Base-by-base conservation (phyloP, 2,329 filamentous ascomycete genomes). In the Akanthomyces muscarius region DNA sequence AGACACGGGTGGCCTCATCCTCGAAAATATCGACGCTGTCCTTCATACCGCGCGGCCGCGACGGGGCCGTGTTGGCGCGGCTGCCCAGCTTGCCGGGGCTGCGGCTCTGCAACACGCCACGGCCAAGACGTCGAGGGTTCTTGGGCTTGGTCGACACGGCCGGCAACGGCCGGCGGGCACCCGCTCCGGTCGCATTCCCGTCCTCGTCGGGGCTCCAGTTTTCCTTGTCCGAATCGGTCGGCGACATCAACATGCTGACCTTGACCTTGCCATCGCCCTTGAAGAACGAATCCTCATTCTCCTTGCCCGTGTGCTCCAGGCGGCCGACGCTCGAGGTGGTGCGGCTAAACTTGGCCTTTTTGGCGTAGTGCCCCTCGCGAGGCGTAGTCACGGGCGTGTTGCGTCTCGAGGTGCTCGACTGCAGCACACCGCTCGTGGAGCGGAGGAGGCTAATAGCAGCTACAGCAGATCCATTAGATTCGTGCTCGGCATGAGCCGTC, bases 141-240 rank as follows among this genome's bases (percentile, higher is more conserved):
- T 70, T 64, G 10, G 21, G 21, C 42, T 61, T 61, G 30, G 28
- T 48, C 30, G 59, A 38, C 14, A 33, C n/a, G 13, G 23, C 33
- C 5, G 78, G 78, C 45, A 79, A 68, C 4, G 74, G 75, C 30
- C 76, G 76, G 58, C 73, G 73, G 55, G 66, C 66, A 68, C 69
- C 62, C 55, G 61, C 67, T 58, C 66, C 70, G 25, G 65, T 75
- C 59, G 74, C 69, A 65, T 76, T 78, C 10, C 75, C 79, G 48
- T 81, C 79, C 66, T 80, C 80, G 66, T 79, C 81, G 1, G 81
- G 88, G 71, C 80, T 85, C 84, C 92, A 96, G 72, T 98, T 98
- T 78, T 98, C 94, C 77, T 98, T 98, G 74, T 98, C 94, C 1
- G 92, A 97, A 70, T 97, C 93, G 55, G 74, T 66, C 7, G 75